Evolutionary conservation across 805 yeast genomes (phyloP).

Genomic region (Cyberlindnera xishuangbannaensis): DNA sequence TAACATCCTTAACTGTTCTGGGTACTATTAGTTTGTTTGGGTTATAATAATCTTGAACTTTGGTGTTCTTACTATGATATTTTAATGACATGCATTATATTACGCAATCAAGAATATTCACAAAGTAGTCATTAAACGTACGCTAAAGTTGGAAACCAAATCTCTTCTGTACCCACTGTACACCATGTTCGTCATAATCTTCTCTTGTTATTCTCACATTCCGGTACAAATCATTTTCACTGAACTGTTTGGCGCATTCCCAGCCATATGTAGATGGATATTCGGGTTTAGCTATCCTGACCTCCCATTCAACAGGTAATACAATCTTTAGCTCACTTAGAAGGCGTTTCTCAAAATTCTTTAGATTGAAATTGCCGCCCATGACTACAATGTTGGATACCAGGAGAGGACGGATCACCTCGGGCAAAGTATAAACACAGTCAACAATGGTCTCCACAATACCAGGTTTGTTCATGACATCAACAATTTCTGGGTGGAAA

Average conservation of each 20-base stretch:
- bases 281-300: conserved; percentile 37
- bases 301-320: conserved; percentile 66
- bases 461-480: conserved; percentile 71
- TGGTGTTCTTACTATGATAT: neutral
- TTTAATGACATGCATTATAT: too few species aligned
- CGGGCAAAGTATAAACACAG: conserved; percentile 65
- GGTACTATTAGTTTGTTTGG: conserved; percentile 34
- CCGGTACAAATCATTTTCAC: conserved; percentile 29
- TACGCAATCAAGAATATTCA: too few species aligned
- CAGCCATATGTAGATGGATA: conserved; percentile 47
- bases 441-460: conserved; percentile 66
- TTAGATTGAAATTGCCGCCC: conserved; percentile 77
- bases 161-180: conserved; percentile 37
- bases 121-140: too few species aligned
- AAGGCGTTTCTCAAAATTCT: conserved; percentile 61
- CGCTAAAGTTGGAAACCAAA: conserved; percentile 38
- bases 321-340: conserved; percentile 56
- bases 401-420: conserved; percentile 64
- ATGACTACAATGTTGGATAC: conserved; percentile 72
- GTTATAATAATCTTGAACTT: conserved; percentile 6
- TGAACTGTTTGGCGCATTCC: conserved; percentile 44
- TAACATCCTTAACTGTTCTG: conserved; percentile 38
- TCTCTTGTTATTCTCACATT: conserved; percentile 61
- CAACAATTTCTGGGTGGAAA: conserved; percentile 80
- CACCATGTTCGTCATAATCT: conserved; percentile 85